Evolutionary conservation across 2,329 filamentous ascomycete genomes (phyloP), one percentile per base, ranked within the genome.

Genomic region (Tetracladium maxilliforme): DNA sequence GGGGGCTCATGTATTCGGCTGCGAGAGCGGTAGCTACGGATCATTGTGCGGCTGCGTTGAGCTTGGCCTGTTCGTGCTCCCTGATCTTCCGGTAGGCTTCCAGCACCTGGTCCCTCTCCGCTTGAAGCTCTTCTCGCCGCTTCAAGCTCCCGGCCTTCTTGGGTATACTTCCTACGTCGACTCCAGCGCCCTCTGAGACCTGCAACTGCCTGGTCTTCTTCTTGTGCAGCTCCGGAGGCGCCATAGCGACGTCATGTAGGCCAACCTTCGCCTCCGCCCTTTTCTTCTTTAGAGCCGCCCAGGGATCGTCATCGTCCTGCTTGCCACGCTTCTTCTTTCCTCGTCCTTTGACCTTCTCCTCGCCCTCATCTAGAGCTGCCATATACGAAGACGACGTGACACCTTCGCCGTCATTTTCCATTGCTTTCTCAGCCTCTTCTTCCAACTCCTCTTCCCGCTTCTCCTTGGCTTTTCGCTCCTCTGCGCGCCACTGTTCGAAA

Each of bases 401-500:
- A 11, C 44, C 43, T 12, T 33, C 17, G 14, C 26, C 30, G 24
- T 45, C 34, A 14, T 37, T 36, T 16, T 38, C 43, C 27, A 39
- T 27, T 19, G 38, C 41, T 17, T 41, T 37, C 24, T 45, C 41
- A 20, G 46, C 44, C 4, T 37, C 38, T n/a, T 41, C 13, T 22
- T 48, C 45, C 8, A 28, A 14, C 2, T 30, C 39, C 12, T 43
- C 43, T 19, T 38, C 29, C n/a, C 35, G 21, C 24, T 34, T 38
- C 23, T 48, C 42, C 16, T 45, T 34, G 6, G 43, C 42, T 22
- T 69, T 70, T 25, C 56, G 56, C 13, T 79, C 76, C 39, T 76
- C 66, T 36, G 73, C 73, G 26, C 65, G 58, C 64, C 79, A 84
- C 37, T 87, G 80, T 22, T 77, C 74, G 45, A 86, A 82, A 35